Percentiles rank a stretch among this genome's conserved stretches.
Evolutionary conservation across 2,329 filamentous ascomycete species (phyloP).

Genomic region (Beauveria brongniartii): DNA sequence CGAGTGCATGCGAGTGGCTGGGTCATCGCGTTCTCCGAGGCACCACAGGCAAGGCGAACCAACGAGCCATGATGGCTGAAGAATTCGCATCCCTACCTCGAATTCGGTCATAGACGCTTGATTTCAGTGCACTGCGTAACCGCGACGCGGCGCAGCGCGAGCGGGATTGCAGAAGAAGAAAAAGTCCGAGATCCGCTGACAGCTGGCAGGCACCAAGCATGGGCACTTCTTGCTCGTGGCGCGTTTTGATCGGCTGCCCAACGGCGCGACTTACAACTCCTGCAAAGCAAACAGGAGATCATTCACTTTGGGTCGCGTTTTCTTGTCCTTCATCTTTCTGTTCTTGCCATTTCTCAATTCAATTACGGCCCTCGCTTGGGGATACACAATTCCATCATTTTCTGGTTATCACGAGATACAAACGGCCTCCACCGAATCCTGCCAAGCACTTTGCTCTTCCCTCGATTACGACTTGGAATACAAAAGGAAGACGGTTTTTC

Average conservation of each 20-base stretch:
- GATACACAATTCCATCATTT: constrained; percentile 8
- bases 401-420: constrained; percentile 8
- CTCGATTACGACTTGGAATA: not conserved
- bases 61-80: not conserved
- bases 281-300: not conserved
- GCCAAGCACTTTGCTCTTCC: not conserved
- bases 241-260: not conserved
- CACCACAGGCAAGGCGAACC: not conserved
- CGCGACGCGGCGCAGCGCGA: not conserved
- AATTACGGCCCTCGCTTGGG: not conserved
- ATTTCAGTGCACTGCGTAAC: not conserved
- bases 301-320: not conserved
- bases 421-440: not conserved
- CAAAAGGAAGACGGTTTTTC: not conserved
- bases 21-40: not conserved
- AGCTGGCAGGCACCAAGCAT: constrained; percentile 8
- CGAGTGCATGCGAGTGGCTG: not conserved
- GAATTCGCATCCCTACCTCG: constrained; percentile 1
- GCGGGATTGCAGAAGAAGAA: not conserved
- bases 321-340: not conserved
- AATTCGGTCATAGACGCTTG: not conserved
- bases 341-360: not conserved
- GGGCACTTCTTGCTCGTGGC: not conserved
- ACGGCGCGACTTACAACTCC: not conserved
- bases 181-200: not conserved